Evolutionary conservation across 1,284 basidiomycete species (phyloP), one percentile per base, ranked within the genome.

Genomic region (Ganoderma lucidum): DNA sequence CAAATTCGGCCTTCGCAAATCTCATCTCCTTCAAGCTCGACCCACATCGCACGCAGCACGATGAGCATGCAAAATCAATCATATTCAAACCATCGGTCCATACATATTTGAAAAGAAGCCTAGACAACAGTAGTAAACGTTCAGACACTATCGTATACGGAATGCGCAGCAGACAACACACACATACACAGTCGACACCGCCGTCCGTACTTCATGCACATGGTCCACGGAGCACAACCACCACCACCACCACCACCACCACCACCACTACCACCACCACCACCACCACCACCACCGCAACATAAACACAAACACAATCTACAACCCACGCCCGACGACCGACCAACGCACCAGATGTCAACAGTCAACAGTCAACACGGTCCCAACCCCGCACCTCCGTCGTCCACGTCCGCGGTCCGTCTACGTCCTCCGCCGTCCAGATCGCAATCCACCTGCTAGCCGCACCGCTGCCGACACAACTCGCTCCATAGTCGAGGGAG

Each of bases 31-130:
- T 10, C 51, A 23, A 28, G 14, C 23, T 5, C 15, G 5, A 6
- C 23, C 17, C 23, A 2, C 30, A 56, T 30, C 53, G 6, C 48
- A 53, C 48, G 15, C 28, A 14, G 8, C 28, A 30, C 23, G n/a
- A 35, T 32, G 15, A 45, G 19, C 55, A 58, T 37, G 28, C 42
- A 17, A 59, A 65, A 65, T 55, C 64, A 65, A 65, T 65, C 64
- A 65, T 59, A 65, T 65, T 65, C 42, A 28, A 45, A 41, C 56
- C 42, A 19, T 32, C 10, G 30, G 30, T 56, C 56, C 64, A 65
- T 59, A 65, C 64, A 59, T 35, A 65, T 23, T 19, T 53, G 14
- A 56, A n/a, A 45, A 44, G 41, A 44, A 65, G 64, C 64, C 64
- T 58, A 64, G 53, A 45, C 30, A 28, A 23, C 35, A 64, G 35